A percentile compares a stretch with the other conserved stretches of the same genome.
Evolutionary conservation across 2,329 filamentous ascomycete genomes (phyloP).

Genomic region (Periconia sp.): DNA sequence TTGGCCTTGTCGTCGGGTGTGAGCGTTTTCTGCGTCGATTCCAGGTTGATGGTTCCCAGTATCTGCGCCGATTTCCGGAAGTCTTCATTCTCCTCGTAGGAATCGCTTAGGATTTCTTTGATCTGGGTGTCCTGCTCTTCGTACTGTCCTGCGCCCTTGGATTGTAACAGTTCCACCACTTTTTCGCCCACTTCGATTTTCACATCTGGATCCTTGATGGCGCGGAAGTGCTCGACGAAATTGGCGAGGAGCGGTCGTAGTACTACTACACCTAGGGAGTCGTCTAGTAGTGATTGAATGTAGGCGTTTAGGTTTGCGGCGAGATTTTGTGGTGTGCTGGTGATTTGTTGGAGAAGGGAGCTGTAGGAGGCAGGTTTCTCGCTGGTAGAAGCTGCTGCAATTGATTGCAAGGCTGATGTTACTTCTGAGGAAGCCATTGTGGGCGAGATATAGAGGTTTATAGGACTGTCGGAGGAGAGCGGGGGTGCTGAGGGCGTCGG

Average conservation of each 20-base stretch:
- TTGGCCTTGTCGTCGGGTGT: slow-evolving; percentile 78
- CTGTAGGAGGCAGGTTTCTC: slow-evolving; percentile 60
- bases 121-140: slow-evolving; percentile 82
- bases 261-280: slow-evolving; percentile 74
- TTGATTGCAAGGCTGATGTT: slow-evolving; percentile 50
- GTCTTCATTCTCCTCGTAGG: slow-evolving; percentile 81
- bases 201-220: slow-evolving; percentile 62
- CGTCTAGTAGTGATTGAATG: slow-evolving; percentile 66
- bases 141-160: slow-evolving; percentile 69
- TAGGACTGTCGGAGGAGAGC: slow-evolving; percentile 1
- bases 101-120: slow-evolving; percentile 78
- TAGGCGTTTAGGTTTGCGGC: slow-evolving; percentile 68
- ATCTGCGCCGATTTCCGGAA: slow-evolving; percentile 75
- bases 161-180: slow-evolving; percentile 67
- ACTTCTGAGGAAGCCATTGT: slow-evolving; percentile 56
- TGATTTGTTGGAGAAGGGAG: slow-evolving; percentile 59
- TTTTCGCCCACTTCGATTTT: slow-evolving; percentile 76
- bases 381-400: slow-evolving; percentile 51
- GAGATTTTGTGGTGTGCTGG: slow-evolving; percentile 51
- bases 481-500: slow-evolving; percentile 12
- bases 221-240: slow-evolving; percentile 66
- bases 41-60: slow-evolving; percentile 82
- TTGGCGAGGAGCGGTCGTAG: slow-evolving; percentile 69
- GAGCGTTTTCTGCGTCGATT: slow-evolving; percentile 83
- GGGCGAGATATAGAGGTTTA: slow-evolving; percentile 6